Conservation (phyloP, 805 yeast species). For the Hanseniaspora taiwanica region DNA sequence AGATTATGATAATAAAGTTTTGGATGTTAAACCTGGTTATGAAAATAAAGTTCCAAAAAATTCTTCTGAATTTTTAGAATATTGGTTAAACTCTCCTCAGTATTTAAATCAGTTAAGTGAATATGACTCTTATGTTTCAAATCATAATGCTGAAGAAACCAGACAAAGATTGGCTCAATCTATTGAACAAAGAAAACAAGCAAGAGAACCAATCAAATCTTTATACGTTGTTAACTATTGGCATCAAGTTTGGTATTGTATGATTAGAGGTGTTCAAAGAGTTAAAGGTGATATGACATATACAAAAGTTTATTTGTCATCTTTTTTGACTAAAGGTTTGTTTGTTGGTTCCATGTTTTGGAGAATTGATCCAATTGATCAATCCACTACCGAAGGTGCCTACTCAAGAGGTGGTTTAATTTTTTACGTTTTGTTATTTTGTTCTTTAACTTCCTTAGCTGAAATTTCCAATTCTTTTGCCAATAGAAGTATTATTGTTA, state of each 20-base stretch:
- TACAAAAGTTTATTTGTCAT: constrained; percentile 36
- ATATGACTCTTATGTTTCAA: constrained; percentile 29
- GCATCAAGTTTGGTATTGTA: constrained; percentile 38
- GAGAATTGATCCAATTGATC: constrained; percentile 27
- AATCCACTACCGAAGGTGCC: constrained; percentile 38
- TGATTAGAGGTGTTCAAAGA: constrained; percentile 40
- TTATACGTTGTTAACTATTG: constrained; percentile 32
- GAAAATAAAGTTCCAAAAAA: constrained; percentile 41
- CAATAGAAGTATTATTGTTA: constrained; percentile 49
- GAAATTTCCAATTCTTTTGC: constrained; percentile 48
- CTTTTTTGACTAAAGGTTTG: constrained; percentile 43
- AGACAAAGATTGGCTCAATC: constrained; percentile 28
- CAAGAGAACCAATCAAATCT: constrained; percentile 27
- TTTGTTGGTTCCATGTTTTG: constrained; percentile 49
- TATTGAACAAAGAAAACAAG: constrained; percentile 29
- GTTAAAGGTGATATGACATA: constrained; percentile 44
- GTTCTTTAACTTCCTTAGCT: constrained; percentile 47
- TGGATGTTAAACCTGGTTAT: constrained; percentile 31
- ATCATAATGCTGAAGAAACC: constrained; percentile 30
- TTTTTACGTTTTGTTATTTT: constrained; percentile 47
- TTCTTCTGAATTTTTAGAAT: constrained; percentile 43
- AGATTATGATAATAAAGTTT: constrained; percentile 47
- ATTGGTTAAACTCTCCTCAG: constrained; percentile 47
- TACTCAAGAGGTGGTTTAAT: constrained; percentile 52
- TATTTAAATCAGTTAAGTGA: constrained; percentile 26